Percentiles rank a stretch among this genome's conserved stretches.
phyloP scores from a whole-genome alignment of 2,329 filamentous ascomycete genomes.

The Metarhizium robertsii region DNA sequence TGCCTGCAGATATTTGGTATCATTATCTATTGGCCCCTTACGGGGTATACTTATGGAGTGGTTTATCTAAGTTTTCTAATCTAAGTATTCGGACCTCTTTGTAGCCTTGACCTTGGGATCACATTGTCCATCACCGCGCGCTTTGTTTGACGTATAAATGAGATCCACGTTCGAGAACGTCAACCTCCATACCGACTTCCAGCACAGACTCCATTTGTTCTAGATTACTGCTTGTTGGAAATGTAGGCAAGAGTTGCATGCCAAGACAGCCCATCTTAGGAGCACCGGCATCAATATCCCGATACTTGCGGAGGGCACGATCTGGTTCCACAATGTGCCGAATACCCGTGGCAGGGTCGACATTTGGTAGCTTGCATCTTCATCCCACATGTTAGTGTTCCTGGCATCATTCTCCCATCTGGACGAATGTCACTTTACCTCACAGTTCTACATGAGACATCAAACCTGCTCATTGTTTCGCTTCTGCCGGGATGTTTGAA shows the following conservation, averaged over 20 bases:
- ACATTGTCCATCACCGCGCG: background rate
- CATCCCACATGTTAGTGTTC: background rate
- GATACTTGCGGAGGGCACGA: conserved; percentile 45
- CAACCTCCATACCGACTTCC: conserved; percentile 47
- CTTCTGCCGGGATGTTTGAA: conserved; percentile 33
- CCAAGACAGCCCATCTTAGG: conserved; percentile 49
- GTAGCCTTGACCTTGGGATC: background rate
- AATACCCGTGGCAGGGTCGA: conserved; percentile 51
- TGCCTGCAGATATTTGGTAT: background rate
- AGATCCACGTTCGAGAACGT: conserved; percentile 36
- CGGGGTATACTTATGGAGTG: background rate
- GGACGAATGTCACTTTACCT: conserved; percentile 29
- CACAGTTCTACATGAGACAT: conserved; percentile 55
- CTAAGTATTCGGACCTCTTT: background rate
- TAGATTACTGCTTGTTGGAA: conserved; percentile 19
- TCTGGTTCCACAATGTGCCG: conserved; percentile 48
- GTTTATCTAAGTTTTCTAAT: background rate
- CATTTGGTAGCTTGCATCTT: conserved; percentile 62
- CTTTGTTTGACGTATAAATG: conserved; percentile 29
- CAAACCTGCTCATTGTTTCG: conserved; percentile 26
- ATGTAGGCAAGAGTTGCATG: conserved; percentile 56
- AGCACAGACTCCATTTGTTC: conserved; percentile 33
- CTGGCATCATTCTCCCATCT: background rate
- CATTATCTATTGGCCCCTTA: background rate
- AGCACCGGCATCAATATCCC: conserved; percentile 52